phyloP scores from a whole-genome alignment of 768 basidiomycete genomes.

The Boletus subparvulus region DNA sequence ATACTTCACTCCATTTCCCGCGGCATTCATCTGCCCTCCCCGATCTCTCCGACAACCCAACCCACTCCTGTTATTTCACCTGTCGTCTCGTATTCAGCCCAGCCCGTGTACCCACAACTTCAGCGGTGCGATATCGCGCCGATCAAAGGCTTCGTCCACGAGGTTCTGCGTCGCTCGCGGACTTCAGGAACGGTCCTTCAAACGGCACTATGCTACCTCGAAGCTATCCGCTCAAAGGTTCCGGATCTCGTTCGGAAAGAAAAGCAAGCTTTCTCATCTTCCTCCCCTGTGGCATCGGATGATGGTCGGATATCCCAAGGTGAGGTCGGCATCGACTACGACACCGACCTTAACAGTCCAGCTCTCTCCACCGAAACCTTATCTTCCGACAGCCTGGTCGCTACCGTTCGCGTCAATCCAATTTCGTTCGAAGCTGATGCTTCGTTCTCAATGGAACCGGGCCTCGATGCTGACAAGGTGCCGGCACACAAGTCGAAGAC shows the following conservation, averaged over 20 bases:
- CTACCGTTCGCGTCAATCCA: conserved; percentile 46
- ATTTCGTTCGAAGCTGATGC: conserved; percentile 14
- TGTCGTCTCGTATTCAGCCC: conserved; percentile 25
- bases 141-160: conserved; percentile 79
- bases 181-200: conserved; percentile 84
- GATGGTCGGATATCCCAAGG: conserved; percentile 43
- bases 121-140: conserved; percentile 46
- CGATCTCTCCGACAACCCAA: conserved; percentile 50
- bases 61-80: conserved; percentile 32
- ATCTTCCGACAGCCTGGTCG: conserved; percentile 31
- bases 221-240: conserved; percentile 73
- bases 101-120: conserved; percentile 12
- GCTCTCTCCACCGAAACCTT: conserved; percentile 5
- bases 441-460: conserved; percentile 21
- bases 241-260: conserved; percentile 60
- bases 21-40: conserved; percentile 52
- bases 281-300: conserved; percentile 42
- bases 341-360: conserved; percentile 34
- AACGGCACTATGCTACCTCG: conserved; percentile 84
- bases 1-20: conserved; percentile 12
- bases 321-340: conserved; percentile 43
- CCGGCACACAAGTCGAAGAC: conserved; percentile 12
- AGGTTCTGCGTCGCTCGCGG: conserved; percentile 82
- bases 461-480: conserved; percentile 9
- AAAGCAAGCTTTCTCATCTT: conserved; percentile 41